Evolutionary conservation across 306 rosid species (phyloP), one percentile per base, ranked within the genome.

Genomic region (Cyclanthera cordifolia): DNA sequence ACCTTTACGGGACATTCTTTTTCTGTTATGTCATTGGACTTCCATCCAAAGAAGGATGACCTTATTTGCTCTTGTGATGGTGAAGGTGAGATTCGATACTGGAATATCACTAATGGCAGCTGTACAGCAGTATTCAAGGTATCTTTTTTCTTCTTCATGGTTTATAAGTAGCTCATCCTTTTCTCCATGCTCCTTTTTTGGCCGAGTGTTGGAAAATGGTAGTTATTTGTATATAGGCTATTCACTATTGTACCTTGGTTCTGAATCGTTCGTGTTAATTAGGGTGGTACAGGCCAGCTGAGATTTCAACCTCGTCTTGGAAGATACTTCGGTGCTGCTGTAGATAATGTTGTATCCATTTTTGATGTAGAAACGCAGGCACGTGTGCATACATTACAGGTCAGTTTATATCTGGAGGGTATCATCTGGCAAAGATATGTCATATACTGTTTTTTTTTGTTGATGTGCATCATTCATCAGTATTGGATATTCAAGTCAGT

Each of bases 221-320:
- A 24, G 17, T 4, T 21, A n/a, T 51, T 28, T 16, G 50, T 23
- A 24, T 64, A 41, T 64, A 21, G 20, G 21, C 53, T 43, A n/a
- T n/a, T n/a, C n/a, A n/a, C n/a, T n/a, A 5, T n/a, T 34, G 49
- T 60, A 17, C 53, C n/a, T 23, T 3, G 20, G 14, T 43, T 13
- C 70, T 64, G 43, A 64, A 41, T 41, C 6, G 11, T 20, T 64
- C 8, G 48, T 60, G 63, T 43, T 71, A 74, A 39, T 77, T 64
- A 93, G 99, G 99, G 99, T 61, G 96, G 95, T 39, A 88, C 88
- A 66, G 75, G 84, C 56, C 91, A 83, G 65, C 67, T 93, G 82
- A 90, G 99, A 88, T 93, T 93, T 73, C 99, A 93, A 80, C 95
- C 99, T 73, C 90, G 86, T 56, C 72, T 80, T 34, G 99, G 99